phyloP scores from a whole-genome alignment of 352 stramenopile genomes.

The Thalassiosira mediterranea region DNA sequence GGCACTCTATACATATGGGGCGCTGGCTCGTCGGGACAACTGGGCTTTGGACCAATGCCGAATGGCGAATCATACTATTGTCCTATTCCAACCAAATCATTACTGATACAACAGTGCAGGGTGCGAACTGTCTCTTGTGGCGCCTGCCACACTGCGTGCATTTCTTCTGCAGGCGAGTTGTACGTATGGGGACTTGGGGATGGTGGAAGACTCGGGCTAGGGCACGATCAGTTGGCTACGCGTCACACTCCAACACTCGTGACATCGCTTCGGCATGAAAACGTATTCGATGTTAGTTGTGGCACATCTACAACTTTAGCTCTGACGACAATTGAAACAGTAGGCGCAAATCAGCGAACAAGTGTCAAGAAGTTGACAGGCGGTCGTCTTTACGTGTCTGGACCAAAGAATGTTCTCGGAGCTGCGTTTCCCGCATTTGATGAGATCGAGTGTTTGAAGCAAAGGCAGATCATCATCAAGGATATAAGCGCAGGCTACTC shows the following conservation, averaged over 20 bases:
- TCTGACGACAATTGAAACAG: conserved; percentile 83
- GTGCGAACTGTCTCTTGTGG: conserved; percentile 90
- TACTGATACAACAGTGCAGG: conserved; percentile 73
- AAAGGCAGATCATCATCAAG: conserved; percentile 34
- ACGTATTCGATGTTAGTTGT: conserved; percentile 87
- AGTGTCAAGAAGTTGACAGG: conserved; percentile 74
- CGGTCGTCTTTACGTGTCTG: conserved; percentile 89
- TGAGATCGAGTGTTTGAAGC: conserved; percentile 70
- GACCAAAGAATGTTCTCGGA: conserved; percentile 87
- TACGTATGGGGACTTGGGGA: conserved; percentile 89
- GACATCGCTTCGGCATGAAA: conserved; percentile 82
- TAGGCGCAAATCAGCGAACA: conserved; percentile 39
- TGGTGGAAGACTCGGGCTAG: conserved; percentile 90
- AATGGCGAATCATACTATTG: conserved; percentile 87
- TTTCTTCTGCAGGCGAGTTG: conserved; percentile 85
- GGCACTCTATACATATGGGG: conserved; percentile 90
- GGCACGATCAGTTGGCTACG: conserved; percentile 77
- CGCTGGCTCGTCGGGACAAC: conserved; percentile 85
- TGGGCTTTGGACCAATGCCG: conserved; percentile 87
- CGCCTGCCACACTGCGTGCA: conserved; percentile 88
- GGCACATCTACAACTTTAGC: conserved; percentile 89
- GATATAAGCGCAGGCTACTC: conserved; percentile 68
- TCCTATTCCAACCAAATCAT: conserved; percentile 76
- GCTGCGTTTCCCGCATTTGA: conserved; percentile 83
- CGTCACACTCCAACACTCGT: conserved; percentile 86